These are phyloP conservation scores for Aspergillus pseudonomiae DNA, from an alignment of 2,329 filamentous ascomycete genomes.

Conservation along the genomic window DNA sequence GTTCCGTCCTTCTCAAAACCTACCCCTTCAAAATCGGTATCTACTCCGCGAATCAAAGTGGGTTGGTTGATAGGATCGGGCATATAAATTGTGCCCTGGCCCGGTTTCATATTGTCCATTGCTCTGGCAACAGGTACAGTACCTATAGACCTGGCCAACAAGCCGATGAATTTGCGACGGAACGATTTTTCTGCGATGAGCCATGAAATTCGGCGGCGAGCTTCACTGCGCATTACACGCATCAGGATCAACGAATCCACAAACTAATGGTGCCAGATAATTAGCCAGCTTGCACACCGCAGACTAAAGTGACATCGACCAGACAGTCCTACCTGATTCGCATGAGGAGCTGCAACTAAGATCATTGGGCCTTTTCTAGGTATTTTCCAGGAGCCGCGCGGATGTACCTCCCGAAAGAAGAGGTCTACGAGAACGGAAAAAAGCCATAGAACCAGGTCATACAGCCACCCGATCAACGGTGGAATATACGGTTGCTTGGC, in stretches of 20 bases:
- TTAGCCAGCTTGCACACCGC: constrained; percentile 2
- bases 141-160: constrained; percentile 80
- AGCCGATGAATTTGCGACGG: constrained; percentile 83
- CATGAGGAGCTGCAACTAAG: constrained; percentile 94
- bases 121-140: constrained; percentile 92
- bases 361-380: constrained; percentile 86
- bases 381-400: constrained; percentile 91
- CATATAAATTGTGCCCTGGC: constrained; percentile 79
- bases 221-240: constrained; percentile 83
- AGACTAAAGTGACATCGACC: neutral
- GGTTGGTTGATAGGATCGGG: constrained; percentile 86
- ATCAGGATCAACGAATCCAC: constrained; percentile 94
- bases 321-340: constrained; percentile 72
- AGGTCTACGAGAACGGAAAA: constrained; percentile 78
- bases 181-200: constrained; percentile 96
- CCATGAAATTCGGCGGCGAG: constrained; percentile 84
- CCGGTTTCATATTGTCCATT: constrained; percentile 83
- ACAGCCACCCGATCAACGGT: constrained; percentile 53
- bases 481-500: constrained; percentile 42
- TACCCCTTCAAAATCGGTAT: constrained; percentile 75
- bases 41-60: constrained; percentile 75
- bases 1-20: constrained; percentile 78
- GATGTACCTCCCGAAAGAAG: constrained; percentile 98
- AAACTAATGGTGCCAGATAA: constrained; percentile 60
- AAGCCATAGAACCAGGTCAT: constrained; percentile 54